Evolutionary conservation across 305 asterid species (phyloP), one percentile per base, ranked within the genome.

Genomic region (Caryopteris hybrid): DNA sequence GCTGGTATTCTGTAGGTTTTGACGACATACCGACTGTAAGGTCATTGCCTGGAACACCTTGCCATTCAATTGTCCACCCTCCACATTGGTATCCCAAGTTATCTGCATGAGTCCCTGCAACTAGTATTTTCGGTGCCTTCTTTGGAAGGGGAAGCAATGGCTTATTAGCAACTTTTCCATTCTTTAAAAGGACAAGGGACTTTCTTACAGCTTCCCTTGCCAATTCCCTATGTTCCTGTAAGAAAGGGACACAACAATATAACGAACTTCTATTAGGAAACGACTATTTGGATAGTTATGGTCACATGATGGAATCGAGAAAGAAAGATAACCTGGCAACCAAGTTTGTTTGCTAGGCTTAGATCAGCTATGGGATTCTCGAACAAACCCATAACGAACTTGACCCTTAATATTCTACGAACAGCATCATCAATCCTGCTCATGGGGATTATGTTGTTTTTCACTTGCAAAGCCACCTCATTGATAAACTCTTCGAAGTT

Each of bases 151-250:
- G 96, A 64, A 85, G 85, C 74, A 86, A 46, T 12, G 84, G 86
- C 6, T 27, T n/a, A n/a, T 66, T 63, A 8, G 72, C 60, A 8
- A n/a, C 29, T 68, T 84, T 69, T 0, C 89, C 91, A 8, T 88
- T 88, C 79, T 84, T 86, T 73, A 90, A 53, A 5, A 87, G 88
- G 38, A 89, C 96, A 5, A 84, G 91, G 5, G 95, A 87, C 54
- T 85, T 87, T 31, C 96, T 76, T n/a, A 83, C 95, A 7, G 95
- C 95, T 79, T 87, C 92, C 72, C 91, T 81, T 17, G 96, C 92
- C 64, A 89, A 69, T 52, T 89, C 89, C 45, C 91, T 75, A 59
- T 88, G 93, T 66, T 83, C 95, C 91, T 87, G 78, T 51, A 23
- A 45, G 4, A 10, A 20, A 22, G 31, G 34, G 58, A 34, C 5